Percentiles rank a stretch among this genome's conserved stretches.
These are phyloP conservation scores for Suillus plorans DNA, from an alignment of 768 basidiomycete genomes.

Conservation along the genomic window DNA sequence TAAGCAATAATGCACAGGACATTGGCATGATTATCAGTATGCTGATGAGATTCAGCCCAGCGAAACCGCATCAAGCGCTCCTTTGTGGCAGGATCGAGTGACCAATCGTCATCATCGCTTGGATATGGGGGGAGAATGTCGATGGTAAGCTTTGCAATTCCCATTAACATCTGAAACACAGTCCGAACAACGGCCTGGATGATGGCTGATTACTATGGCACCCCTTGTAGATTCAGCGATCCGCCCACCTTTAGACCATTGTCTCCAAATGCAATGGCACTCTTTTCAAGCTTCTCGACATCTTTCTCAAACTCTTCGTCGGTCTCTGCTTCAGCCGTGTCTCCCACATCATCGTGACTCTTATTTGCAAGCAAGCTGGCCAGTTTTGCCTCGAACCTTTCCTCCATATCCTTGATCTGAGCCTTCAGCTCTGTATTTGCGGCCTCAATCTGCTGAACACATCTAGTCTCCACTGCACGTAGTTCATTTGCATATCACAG, in stretches of 20 bases:
- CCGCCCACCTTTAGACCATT: neutral
- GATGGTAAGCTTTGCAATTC: neutral
- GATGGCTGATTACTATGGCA: neutral
- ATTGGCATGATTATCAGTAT: neutral
- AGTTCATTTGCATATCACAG: neutral
- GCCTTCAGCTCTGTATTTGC: neutral
- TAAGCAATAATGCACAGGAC: neutral
- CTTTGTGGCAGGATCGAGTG: neutral
- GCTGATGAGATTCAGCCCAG: neutral
- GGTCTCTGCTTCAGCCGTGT: neutral
- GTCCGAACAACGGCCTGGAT: neutral
- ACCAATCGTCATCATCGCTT: neutral
- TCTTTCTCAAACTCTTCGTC: neutral
- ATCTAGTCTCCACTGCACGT: neutral
- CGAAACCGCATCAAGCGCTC: slow-evolving; percentile 5
- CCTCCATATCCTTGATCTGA: neutral
- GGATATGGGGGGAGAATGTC: neutral
- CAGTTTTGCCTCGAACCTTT: neutral
- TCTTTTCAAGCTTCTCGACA: slow-evolving; percentile 2
- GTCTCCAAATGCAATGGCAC: slow-evolving; percentile 7
- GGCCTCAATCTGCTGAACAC: neutral
- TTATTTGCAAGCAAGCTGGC: neutral
- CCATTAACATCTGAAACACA: neutral
- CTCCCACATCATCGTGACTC: neutral
- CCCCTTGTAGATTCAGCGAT: neutral